A percentile compares a stretch with the other conserved stretches of the same genome.
These are phyloP conservation scores for Arabidopsis lyrata DNA, from an alignment of 441 rosid species.

Conservation along the genomic window DNA sequence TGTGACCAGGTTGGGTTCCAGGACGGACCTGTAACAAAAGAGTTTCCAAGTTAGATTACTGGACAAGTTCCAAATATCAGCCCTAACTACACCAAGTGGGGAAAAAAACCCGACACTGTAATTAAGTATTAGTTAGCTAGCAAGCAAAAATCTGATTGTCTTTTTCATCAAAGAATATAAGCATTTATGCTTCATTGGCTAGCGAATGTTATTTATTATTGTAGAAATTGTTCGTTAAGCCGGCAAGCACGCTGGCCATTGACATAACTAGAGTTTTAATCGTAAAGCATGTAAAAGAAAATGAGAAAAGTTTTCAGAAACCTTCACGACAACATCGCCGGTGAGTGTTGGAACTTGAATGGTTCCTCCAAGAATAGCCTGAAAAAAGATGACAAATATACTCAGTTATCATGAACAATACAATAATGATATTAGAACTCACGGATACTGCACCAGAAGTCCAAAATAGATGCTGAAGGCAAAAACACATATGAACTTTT, in stretches of 20 bases:
- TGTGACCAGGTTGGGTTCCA: constrained; percentile 99
- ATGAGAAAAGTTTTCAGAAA: constrained; percentile 41
- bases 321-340: constrained; percentile 97
- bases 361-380: constrained; percentile 99
- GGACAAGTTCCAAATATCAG: constrained; percentile 6
- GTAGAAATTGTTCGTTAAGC: neutral
- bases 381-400: constrained; percentile 39
- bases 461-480: neutral
- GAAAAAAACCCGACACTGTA: neutral
- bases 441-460: constrained; percentile 4
- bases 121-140: neutral
- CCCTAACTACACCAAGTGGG: neutral
- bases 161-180: constrained; percentile 2
- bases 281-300: neutral
- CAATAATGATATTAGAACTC: constrained; percentile 5
- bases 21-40: constrained; percentile 75
- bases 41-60: constrained; percentile 22
- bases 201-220: neutral
- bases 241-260: neutral
- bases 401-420: constrained; percentile 8
- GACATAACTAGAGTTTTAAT: neutral
- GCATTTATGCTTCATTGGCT: neutral
- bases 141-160: neutral
- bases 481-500: constrained; percentile 5
- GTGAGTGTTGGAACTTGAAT: constrained; percentile 97